Evolutionary conservation across 306 rosid genomes (phyloP).

Genomic region (Chamaecrista fasciculata): DNA sequence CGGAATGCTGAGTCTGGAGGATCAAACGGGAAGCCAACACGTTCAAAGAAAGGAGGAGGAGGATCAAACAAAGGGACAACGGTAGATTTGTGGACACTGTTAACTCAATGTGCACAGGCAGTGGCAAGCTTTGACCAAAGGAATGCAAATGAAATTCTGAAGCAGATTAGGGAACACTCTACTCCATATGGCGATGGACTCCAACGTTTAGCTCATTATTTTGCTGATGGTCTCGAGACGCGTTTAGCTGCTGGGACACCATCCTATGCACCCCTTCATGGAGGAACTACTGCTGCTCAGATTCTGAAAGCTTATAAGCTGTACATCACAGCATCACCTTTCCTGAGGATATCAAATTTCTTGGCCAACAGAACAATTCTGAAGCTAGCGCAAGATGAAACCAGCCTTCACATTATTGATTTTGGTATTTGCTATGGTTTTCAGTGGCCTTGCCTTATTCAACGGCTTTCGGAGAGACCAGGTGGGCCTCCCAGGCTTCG

Average conservation of each 20-base stretch:
- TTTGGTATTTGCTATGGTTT: slow-evolving; percentile 75
- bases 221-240: slow-evolving; percentile 62
- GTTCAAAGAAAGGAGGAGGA: slow-evolving; percentile 50
- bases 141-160: slow-evolving; percentile 52
- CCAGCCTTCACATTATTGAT: slow-evolving; percentile 60
- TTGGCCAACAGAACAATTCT: slow-evolving; percentile 58
- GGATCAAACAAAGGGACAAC: slow-evolving; percentile 37
- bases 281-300: slow-evolving; percentile 48
- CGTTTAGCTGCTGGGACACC: slow-evolving; percentile 58
- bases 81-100: slow-evolving; percentile 62
- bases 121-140: slow-evolving; percentile 63
- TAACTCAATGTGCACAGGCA: slow-evolving; percentile 74
- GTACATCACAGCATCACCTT: slow-evolving; percentile 58
- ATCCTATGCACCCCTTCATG: slow-evolving; percentile 14
- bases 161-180: slow-evolving; percentile 60
- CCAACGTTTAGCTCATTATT: slow-evolving; percentile 71
- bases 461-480: slow-evolving; percentile 53
- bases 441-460: slow-evolving; percentile 85
- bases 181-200: slow-evolving; percentile 63
- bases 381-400: slow-evolving; percentile 38
- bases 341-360: slow-evolving; percentile 53
- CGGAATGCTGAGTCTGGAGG: slow-evolving; percentile 24
- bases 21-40: slow-evolving; percentile 38
- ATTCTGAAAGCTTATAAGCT: slow-evolving; percentile 58
- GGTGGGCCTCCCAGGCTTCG: slow-evolving; percentile 72